phyloP scores from a whole-genome alignment of 1,284 basidiomycete species.

The Ganoderma meredithae region DNA sequence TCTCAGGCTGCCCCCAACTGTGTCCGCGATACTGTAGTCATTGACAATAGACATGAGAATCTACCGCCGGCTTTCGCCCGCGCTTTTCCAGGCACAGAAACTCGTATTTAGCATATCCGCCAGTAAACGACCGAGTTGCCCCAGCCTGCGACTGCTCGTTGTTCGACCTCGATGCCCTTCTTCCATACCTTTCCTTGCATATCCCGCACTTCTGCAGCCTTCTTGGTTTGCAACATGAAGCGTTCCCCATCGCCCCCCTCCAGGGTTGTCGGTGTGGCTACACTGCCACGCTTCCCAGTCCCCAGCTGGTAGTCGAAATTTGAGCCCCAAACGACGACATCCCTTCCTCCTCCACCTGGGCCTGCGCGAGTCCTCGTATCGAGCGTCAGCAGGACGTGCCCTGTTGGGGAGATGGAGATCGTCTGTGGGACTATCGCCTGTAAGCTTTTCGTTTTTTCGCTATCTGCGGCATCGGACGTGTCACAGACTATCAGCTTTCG shows the following conservation, averaged over 20 bases:
- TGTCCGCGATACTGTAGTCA: slow-evolving; percentile 2
- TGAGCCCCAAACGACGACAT: slow-evolving; percentile 73
- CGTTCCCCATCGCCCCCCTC: slow-evolving; percentile 59
- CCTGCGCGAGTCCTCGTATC: slow-evolving; percentile 65
- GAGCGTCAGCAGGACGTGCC: slow-evolving; percentile 82
- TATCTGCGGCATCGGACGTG: slow-evolving; percentile 54
- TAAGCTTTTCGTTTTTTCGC: slow-evolving; percentile 66
- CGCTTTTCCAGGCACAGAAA: slow-evolving; percentile 5
- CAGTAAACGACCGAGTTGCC: slow-evolving; percentile 79
- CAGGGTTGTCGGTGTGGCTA: slow-evolving; percentile 71
- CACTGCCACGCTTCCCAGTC: slow-evolving; percentile 81
- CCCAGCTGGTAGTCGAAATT: slow-evolving; percentile 86
- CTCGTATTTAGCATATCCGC: slow-evolving; percentile 56
- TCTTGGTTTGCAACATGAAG: slow-evolving; percentile 61
- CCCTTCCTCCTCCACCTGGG: slow-evolving; percentile 57
- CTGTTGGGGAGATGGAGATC: slow-evolving; percentile 78
- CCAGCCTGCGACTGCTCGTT: slow-evolving; percentile 68
- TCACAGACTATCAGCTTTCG: slow-evolving; percentile 9
- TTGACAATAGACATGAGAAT: slow-evolving; percentile 30
- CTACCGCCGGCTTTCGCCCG: slow-evolving; percentile 5
- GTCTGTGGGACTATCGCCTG: slow-evolving; percentile 75
- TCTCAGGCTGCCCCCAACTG: slow-evolving; percentile 6
- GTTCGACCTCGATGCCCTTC: slow-evolving; percentile 71
- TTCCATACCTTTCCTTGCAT: slow-evolving; percentile 73
- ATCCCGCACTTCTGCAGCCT: slow-evolving; percentile 65